Evolutionary conservation across 352 stramenopile genomes (phyloP).

Genomic region (Phytophthora uliginosa): DNA sequence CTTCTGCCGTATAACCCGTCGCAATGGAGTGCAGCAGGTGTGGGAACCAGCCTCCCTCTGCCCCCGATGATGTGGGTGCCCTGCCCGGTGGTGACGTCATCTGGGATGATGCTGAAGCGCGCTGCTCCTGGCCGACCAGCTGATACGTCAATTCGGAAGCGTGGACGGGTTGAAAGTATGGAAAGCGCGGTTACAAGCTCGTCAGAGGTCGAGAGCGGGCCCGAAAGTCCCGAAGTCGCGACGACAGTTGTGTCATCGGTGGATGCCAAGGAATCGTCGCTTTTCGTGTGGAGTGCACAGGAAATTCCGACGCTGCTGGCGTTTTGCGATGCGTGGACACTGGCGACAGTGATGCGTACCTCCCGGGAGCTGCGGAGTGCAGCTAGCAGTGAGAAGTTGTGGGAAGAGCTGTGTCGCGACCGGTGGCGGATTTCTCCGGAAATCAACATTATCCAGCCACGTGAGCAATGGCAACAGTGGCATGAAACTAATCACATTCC

Average conservation of each 20-base stretch:
- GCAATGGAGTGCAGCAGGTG: slow-evolving; percentile 25
- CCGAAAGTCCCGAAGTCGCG: slow-evolving; percentile 2
- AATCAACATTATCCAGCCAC: slow-evolving; percentile 8
- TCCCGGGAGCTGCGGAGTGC: slow-evolving; percentile 38
- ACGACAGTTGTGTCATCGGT: neutral
- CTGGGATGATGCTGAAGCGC: slow-evolving; percentile 25
- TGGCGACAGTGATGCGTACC: slow-evolving; percentile 45
- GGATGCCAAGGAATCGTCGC: slow-evolving; percentile 4
- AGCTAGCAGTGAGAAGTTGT: slow-evolving; percentile 40
- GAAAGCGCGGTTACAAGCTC: slow-evolving; percentile 20
- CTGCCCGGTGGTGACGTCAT: slow-evolving; percentile 40
- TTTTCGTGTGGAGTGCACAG: slow-evolving; percentile 47
- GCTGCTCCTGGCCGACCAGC: slow-evolving; percentile 13
- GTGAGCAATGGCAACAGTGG: slow-evolving; percentile 46
- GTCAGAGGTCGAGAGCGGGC: neutral
- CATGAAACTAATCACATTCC: slow-evolving; percentile 53
- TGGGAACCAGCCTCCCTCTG: slow-evolving; percentile 32
- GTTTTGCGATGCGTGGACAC: slow-evolving; percentile 65
- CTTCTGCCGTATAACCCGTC: slow-evolving; percentile 39
- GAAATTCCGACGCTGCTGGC: slow-evolving; percentile 56
- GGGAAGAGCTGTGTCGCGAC: slow-evolving; percentile 39
- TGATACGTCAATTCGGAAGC: slow-evolving; percentile 22
- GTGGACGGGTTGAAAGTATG: slow-evolving; percentile 22
- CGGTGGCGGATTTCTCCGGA: slow-evolving; percentile 42
- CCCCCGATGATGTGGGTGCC: slow-evolving; percentile 55